Percentiles rank a stretch among this genome's conserved stretches.
phyloP scores from a whole-genome alignment of 176 grass and related monocot genomes.

The Cenchrus americanus region DNA sequence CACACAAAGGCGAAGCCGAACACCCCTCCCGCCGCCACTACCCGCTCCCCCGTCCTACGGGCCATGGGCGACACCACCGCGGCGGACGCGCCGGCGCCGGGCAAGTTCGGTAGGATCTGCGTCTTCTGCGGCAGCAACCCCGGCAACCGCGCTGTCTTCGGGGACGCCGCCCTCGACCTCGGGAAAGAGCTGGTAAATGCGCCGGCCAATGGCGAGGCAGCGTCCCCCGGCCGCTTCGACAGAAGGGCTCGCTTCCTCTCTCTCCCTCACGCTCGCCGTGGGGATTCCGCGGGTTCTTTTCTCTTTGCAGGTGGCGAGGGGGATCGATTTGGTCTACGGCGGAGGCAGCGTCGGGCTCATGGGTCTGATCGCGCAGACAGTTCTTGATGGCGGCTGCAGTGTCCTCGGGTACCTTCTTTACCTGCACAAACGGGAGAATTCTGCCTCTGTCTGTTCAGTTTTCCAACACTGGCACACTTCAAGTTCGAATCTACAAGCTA shows the following conservation, averaged over 20 bases:
- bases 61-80: conserved; percentile 41
- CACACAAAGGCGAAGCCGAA: conserved; percentile 21
- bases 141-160: conserved; percentile 73
- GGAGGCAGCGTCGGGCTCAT: conserved; percentile 95
- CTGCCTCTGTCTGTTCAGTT: not conserved
- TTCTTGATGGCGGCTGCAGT: conserved; percentile 78
- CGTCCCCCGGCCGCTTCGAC: not conserved
- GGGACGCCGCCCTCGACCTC: conserved; percentile 87
- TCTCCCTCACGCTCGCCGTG: conserved; percentile 23
- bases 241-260: not conserved
- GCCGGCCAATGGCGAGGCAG: not conserved
- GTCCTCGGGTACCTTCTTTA: conserved; percentile 70
- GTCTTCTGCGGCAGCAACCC: conserved; percentile 99
- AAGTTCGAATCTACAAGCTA: not conserved
- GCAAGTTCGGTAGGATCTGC: conserved; percentile 85
- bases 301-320: conserved; percentile 64
- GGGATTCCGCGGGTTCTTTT: conserved; percentile 6
- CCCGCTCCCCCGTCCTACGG: not conserved
- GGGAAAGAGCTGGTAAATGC: conserved; percentile 83
- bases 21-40: conserved; percentile 4
- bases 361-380: conserved; percentile 90
- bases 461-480: not conserved
- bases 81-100: conserved; percentile 2
- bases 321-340: conserved; percentile 91
- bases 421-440: not conserved